Evolutionary conservation across 352 stramenopile genomes (phyloP).

Genomic region (Globisporangium mamillatum): DNA sequence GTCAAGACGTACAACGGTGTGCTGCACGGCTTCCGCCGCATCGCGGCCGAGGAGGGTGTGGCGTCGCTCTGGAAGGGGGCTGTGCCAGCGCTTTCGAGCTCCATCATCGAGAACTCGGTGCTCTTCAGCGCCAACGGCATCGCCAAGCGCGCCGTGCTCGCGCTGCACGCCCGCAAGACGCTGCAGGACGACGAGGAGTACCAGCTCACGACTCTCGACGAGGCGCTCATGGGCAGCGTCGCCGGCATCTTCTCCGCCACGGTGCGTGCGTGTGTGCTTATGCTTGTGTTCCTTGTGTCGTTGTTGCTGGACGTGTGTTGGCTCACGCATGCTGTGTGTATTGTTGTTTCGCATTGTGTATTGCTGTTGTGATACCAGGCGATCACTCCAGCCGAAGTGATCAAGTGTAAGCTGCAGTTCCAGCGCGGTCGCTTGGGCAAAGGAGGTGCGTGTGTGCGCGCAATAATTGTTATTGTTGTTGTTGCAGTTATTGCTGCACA

Average conservation of each 20-base stretch:
- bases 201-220: slow-evolving; percentile 73
- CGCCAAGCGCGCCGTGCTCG: slow-evolving; percentile 62
- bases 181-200: slow-evolving; percentile 41
- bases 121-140: slow-evolving; percentile 87
- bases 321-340: background rate
- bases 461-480: background rate
- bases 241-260: slow-evolving; percentile 84
- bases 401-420: slow-evolving; percentile 86
- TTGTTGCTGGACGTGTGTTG: background rate
- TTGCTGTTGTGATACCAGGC: slow-evolving; percentile 30
- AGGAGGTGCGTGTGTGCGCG: slow-evolving; percentile 40
- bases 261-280: slow-evolving; percentile 21
- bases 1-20: slow-evolving; percentile 62
- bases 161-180: slow-evolving; percentile 43
- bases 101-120: slow-evolving; percentile 89
- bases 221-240: slow-evolving; percentile 79
- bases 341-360: background rate
- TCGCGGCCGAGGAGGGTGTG: slow-evolving; percentile 69
- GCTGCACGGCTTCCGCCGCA: slow-evolving; percentile 62
- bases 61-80: slow-evolving; percentile 87
- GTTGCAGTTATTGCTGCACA: background rate
- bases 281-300: background rate
- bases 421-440: slow-evolving; percentile 60
- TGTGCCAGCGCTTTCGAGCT: slow-evolving; percentile 80
- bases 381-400: slow-evolving; percentile 83